Evolutionary conservation across 306 rosid species (phyloP), one percentile per base, ranked within the genome.

Genomic region (Inga laurina): DNA sequence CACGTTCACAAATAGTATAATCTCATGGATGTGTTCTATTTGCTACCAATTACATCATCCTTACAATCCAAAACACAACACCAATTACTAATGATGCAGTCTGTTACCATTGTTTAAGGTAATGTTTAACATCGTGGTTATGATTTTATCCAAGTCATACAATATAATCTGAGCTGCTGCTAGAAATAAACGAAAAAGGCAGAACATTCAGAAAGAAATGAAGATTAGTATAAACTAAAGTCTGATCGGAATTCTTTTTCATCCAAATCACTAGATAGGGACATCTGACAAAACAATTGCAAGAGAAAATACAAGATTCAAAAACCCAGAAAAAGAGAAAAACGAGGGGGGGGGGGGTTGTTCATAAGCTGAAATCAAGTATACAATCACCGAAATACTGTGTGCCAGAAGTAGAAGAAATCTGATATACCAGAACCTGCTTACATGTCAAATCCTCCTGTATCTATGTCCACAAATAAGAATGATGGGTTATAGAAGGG

Each of bases 401-500:
- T 11, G 32, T 62, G 30, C 59, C 18, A 62, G 44, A 46, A 27
- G 45, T 37, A 14, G 12, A 82, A 56, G 35, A 34, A 44, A 82
- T 34, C 32, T 32, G 59, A 83, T 37, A 43, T 39, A 62, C 44
- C 51, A 78, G 48, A 78, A 59, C 27, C 62, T 19, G 69, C 68
- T 39, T 72, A 73, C 76, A 72, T 0, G 61, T 78, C 43, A 78
- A 62, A 78, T 74, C 74, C 48, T 46, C 15, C 75, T 61, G 39
- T 24, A 83, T 62, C 41, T 62, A 71, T 52, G 43, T 77, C 35
- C 54, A 45, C 35, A 51, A 19, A 39, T 14, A 49, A 39, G 52
- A 79, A 74, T 61, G 74, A 57, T 22, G 46, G 51, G 51, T 57
- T 34, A 51, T 52, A 79, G 68, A 79, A 54, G 64, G 73, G 34